Conservation (phyloP, 1,284 basidiomycete species). For the Papiliotrema nemorosa region DNA sequence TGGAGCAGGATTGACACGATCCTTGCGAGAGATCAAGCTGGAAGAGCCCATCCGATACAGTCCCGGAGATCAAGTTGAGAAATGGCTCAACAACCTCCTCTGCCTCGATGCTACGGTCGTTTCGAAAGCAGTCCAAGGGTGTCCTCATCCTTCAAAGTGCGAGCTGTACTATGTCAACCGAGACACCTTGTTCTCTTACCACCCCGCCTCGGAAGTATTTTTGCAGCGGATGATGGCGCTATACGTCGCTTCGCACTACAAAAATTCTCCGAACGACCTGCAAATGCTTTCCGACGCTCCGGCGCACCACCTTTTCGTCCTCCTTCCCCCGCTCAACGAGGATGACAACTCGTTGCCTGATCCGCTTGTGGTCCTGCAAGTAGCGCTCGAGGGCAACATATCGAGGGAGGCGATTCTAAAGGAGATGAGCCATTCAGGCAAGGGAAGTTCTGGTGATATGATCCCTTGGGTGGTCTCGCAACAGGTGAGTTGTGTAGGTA, state of each 20-base stretch:
- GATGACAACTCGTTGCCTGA: slow-evolving; percentile 83
- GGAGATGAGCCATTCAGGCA: slow-evolving; percentile 60
- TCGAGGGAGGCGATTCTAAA: slow-evolving; percentile 82
- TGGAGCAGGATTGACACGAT: slow-evolving; percentile 58
- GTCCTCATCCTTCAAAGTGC: slow-evolving; percentile 89
- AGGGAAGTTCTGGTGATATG: slow-evolving; percentile 75
- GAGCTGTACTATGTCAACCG: slow-evolving; percentile 94
- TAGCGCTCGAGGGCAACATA: slow-evolving; percentile 93
- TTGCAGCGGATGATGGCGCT: slow-evolving; percentile 97
- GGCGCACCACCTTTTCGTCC: slow-evolving; percentile 92
- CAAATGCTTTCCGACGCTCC: slow-evolving; percentile 96
- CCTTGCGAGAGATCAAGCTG: slow-evolving; percentile 89
- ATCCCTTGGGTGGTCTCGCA: slow-evolving; percentile 96
- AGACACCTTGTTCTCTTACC: slow-evolving; percentile 95
- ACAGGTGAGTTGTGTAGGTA: slow-evolving; percentile 53
- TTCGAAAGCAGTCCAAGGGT: slow-evolving; percentile 64
- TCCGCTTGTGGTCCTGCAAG: slow-evolving; percentile 91
- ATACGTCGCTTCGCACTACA: slow-evolving; percentile 97
- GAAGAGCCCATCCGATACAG: slow-evolving; percentile 93
- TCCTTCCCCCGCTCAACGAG: slow-evolving; percentile 84
- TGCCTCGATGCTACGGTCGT: slow-evolving; percentile 89
- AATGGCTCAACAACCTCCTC: slow-evolving; percentile 87
- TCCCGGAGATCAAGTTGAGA: slow-evolving; percentile 82
- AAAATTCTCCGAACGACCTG: slow-evolving; percentile 97
- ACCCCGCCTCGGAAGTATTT: slow-evolving; percentile 94